phyloP scores from a whole-genome alignment of 2,329 filamentous ascomycete species.

The Lasiodiplodia sp. region DNA sequence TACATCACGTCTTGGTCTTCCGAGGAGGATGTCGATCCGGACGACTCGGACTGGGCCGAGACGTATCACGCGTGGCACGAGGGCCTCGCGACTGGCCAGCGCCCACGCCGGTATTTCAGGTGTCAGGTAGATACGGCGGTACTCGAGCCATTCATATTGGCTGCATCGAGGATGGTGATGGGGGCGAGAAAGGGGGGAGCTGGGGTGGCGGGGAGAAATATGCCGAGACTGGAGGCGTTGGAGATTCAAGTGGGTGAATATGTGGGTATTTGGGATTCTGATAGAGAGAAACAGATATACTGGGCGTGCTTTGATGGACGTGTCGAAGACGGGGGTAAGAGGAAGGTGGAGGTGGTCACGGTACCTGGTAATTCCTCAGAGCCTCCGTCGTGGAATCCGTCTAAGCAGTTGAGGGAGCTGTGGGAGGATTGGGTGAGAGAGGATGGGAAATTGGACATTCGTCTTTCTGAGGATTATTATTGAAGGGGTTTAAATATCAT shows the following conservation, averaged over 20 bases:
- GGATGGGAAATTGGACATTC: slow-evolving; percentile 2
- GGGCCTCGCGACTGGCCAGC: background rate
- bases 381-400: slow-evolving; percentile 8
- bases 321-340: background rate
- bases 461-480: background rate
- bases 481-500: background rate
- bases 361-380: background rate
- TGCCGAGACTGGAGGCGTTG: background rate
- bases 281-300: background rate
- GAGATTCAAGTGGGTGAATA: background rate
- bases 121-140: background rate
- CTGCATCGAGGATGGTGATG: background rate
- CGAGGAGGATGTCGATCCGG: slow-evolving; percentile 1
- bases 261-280: background rate
- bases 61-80: background rate
- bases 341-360: slow-evolving; percentile 2
- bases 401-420: slow-evolving; percentile 1
- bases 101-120: background rate
- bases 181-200: background rate
- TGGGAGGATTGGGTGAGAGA: background rate
- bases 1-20: background rate
- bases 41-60: slow-evolving; percentile 10
- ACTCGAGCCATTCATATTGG: background rate
- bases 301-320: background rate
- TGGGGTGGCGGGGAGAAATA: too few relatives aligned